Evolutionary conservation across 164 flowering plant genomes (phyloP).

Genomic region (Umbellularia californica): DNA sequence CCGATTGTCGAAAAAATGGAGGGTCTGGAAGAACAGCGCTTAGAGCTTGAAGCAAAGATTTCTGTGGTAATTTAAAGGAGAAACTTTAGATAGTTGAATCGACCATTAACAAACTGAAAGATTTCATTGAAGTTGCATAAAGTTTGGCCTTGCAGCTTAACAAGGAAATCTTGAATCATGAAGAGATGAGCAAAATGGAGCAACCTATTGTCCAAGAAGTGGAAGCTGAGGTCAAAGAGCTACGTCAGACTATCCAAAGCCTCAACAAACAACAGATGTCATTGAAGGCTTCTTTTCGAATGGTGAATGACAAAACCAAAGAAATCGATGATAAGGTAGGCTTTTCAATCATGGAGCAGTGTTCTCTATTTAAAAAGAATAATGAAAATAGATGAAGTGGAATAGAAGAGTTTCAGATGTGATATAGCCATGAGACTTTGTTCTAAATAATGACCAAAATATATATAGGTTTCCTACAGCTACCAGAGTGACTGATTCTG

Average conservation of each 20-base stretch:
- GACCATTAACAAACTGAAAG: neutral
- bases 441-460: neutral
- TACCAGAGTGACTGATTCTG: neutral
- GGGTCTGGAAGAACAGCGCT: slow-evolving; percentile 35
- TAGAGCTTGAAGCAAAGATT: slow-evolving; percentile 46
- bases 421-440: too few relatives aligned
- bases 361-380: neutral
- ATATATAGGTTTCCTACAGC: too few relatives aligned
- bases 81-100: neutral
- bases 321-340: slow-evolving; percentile 75
- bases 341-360: neutral
- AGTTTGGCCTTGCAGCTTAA: slow-evolving; percentile 44
- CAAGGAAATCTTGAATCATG: slow-evolving; percentile 45
- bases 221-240: slow-evolving; percentile 60
- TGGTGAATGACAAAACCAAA: slow-evolving; percentile 54
- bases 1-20: slow-evolving; percentile 43
- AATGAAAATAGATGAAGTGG: too few relatives aligned
- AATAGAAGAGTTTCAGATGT: too few relatives aligned
- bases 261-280: slow-evolving; percentile 77
- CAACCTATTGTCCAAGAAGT: slow-evolving; percentile 66
- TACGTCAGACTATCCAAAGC: slow-evolving; percentile 48
- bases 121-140: neutral
- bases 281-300: slow-evolving; percentile 40
- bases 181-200: slow-evolving; percentile 59
- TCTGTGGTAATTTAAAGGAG: slow-evolving; percentile 40